Evolutionary conservation across 225 moss, liverwort and hornwort genomes (phyloP).

Genomic region (Asterella californica): DNA sequence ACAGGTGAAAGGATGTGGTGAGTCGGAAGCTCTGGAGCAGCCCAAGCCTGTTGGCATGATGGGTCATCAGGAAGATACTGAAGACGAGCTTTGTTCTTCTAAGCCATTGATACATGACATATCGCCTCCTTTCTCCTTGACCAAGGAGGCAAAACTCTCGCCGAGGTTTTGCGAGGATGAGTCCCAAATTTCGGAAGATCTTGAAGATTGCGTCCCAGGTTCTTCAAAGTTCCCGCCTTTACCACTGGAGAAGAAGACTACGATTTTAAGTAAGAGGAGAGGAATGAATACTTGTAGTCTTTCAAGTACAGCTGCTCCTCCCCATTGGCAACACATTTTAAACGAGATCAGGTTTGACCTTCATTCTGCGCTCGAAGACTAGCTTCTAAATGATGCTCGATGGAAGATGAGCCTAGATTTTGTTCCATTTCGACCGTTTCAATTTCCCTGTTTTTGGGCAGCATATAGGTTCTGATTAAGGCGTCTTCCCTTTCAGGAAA

Average conservation of each 20-base stretch:
- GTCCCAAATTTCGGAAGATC: not conserved
- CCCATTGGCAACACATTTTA: constrained; percentile 20
- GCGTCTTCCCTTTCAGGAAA: constrained; percentile 40
- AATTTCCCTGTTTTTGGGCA: not conserved
- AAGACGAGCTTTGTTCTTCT: not conserved
- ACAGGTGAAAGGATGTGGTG: not conserved
- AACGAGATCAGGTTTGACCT: constrained; percentile 18
- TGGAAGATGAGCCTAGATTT: not conserved
- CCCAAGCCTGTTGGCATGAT: not conserved
- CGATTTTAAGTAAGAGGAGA: not conserved
- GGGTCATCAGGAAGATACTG: constrained; percentile 3
- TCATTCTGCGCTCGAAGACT: not conserved
- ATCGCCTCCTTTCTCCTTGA: not conserved
- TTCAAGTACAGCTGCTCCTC: not conserved
- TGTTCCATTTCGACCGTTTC: not conserved
- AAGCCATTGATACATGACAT: not conserved
- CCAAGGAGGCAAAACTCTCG: constrained; percentile 1
- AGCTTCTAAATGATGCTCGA: not conserved
- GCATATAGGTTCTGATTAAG: not conserved
- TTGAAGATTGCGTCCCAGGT: constrained; percentile 26
- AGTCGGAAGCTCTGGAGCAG: not conserved
- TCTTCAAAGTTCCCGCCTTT: not conserved
- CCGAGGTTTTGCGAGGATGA: not conserved
- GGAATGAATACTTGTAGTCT: not conserved
- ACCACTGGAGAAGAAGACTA: constrained; percentile 2